Percentiles rank a stretch among this genome's conserved stretches.
phyloP scores from a whole-genome alignment of 371 early-diverging fungal species.

The Mortierella sp. region DNA sequence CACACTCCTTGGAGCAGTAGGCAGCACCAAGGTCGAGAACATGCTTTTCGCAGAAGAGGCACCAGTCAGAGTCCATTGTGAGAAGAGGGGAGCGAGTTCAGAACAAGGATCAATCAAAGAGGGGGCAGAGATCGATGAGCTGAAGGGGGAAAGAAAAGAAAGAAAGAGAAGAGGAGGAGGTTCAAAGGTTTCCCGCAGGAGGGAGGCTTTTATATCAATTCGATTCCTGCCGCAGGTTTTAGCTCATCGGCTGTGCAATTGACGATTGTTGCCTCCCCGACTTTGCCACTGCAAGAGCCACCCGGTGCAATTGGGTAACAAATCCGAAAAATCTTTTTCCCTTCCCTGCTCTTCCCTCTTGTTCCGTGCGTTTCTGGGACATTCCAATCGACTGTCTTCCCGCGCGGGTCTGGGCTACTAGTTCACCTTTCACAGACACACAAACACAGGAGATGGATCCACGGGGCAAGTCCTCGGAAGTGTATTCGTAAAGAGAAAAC shows the following conservation, averaged over 20 bases:
- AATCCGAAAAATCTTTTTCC: too few species aligned
- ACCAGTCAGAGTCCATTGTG: constrained; percentile 55
- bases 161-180: constrained; percentile 49
- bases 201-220: not conserved
- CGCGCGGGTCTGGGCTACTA: too few species aligned
- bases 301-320: too few species aligned
- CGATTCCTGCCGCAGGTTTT: too few species aligned
- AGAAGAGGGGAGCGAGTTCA: constrained; percentile 9
- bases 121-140: constrained; percentile 44
- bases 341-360: too few species aligned
- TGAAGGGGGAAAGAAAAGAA: constrained; percentile 16
- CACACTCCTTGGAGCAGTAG: constrained; percentile 52
- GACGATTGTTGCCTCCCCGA: not conserved
- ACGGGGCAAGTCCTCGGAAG: too few species aligned
- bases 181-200: constrained; percentile 13
- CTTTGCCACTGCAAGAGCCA: too few species aligned
- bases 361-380: too few species aligned
- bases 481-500: too few species aligned
- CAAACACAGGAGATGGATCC: too few species aligned
- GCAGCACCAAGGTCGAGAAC: constrained; percentile 53
- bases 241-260: constrained; percentile 37
- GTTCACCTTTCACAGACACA: too few species aligned
- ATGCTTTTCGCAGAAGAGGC: constrained; percentile 55
- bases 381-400: too few species aligned
- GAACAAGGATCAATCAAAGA: constrained; percentile 42